A percentile compares a stretch with the other conserved stretches of the same genome.
Evolutionary conservation across 2,329 filamentous ascomycete species (phyloP).

Genomic region (Herpotrichia juniperi): DNA sequence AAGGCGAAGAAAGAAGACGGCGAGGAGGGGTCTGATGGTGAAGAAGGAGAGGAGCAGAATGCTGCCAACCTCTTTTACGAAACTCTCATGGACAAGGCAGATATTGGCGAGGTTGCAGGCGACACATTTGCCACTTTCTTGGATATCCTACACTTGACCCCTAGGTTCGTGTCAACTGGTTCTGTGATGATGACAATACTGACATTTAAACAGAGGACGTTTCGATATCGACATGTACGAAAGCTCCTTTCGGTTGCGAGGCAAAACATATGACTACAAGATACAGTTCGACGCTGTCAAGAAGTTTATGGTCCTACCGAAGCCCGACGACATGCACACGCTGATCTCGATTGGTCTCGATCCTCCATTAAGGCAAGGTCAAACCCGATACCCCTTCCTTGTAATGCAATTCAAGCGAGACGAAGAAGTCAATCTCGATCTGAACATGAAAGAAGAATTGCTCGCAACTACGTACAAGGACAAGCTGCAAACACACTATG

Average conservation of each 20-base stretch:
- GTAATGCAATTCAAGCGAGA: conserved; percentile 99
- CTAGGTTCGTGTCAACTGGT: conserved; percentile 65
- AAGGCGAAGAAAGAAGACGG: conserved; percentile 74
- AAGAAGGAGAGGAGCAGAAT: conserved; percentile 79
- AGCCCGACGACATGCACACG: conserved; percentile 96
- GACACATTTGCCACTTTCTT: conserved; percentile 98
- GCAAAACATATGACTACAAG: conserved; percentile 99
- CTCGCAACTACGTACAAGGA: conserved; percentile 87
- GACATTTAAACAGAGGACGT: conserved; percentile 72
- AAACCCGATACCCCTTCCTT: conserved; percentile 96
- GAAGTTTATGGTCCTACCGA: conserved; percentile 98
- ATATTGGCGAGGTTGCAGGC: conserved; percentile 98
- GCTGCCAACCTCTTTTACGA: conserved; percentile 98
- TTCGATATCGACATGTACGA: conserved; percentile 99
- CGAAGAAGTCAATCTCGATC: conserved; percentile 93
- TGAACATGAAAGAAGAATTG: conserved; percentile 93
- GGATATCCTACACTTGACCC: conserved; percentile 95
- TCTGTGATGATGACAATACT: conserved; percentile 20
- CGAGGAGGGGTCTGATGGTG: conserved; percentile 63
- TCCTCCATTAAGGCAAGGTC: conserved; percentile 92
- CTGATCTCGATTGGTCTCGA: conserved; percentile 95
- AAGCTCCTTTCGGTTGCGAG: conserved; percentile 91
- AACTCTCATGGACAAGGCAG: conserved; percentile 95
- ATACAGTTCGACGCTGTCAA: conserved; percentile 98
- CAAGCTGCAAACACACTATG: conserved; percentile 87